phyloP scores from a whole-genome alignment of 2,329 filamentous ascomycete genomes.

The Colletotrichum zoysiae region DNA sequence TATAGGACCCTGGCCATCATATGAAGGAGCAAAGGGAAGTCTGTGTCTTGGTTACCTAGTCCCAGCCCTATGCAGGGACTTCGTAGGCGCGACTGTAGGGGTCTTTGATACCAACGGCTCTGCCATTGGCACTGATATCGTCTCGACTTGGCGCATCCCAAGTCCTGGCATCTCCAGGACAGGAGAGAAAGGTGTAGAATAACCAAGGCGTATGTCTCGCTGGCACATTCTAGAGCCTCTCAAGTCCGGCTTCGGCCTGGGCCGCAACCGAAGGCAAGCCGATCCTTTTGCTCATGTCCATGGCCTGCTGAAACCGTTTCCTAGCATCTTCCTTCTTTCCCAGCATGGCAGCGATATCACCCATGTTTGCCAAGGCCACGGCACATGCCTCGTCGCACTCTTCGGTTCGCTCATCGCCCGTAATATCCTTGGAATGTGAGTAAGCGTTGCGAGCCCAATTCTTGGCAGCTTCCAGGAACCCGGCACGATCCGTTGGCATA shows the following conservation, averaged over 20 bases:
- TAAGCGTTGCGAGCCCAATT: constrained; percentile 86
- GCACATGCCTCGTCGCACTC: constrained; percentile 90
- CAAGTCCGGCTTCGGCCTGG: constrained; percentile 66
- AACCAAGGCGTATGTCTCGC: not conserved
- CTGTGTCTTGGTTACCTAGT: constrained; percentile 1
- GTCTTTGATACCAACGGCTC: not conserved
- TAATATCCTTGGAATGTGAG: constrained; percentile 73
- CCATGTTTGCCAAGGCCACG: constrained; percentile 87
- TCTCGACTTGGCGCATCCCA: not conserved
- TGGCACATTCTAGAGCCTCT: constrained; percentile 24
- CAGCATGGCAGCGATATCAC: constrained; percentile 83
- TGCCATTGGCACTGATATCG: not conserved
- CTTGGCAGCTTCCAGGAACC: constrained; percentile 76
- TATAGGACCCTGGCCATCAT: constrained; percentile 1
- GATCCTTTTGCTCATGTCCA: constrained; percentile 68
- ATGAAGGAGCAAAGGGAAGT: not conserved
- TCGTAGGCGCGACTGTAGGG: constrained; percentile 6
- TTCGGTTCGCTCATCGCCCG: constrained; percentile 74
- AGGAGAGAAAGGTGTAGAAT: not conserved
- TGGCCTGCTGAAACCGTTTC: constrained; percentile 76
- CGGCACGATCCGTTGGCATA: constrained; percentile 63
- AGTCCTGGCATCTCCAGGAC: not conserved
- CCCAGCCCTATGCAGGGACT: constrained; percentile 38
- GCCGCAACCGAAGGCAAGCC: constrained; percentile 64
- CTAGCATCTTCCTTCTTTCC: constrained; percentile 75